Evolutionary conservation across 306 rosid species (phyloP), one percentile per base, ranked within the genome.

Genomic region (Lablab purpureus): DNA sequence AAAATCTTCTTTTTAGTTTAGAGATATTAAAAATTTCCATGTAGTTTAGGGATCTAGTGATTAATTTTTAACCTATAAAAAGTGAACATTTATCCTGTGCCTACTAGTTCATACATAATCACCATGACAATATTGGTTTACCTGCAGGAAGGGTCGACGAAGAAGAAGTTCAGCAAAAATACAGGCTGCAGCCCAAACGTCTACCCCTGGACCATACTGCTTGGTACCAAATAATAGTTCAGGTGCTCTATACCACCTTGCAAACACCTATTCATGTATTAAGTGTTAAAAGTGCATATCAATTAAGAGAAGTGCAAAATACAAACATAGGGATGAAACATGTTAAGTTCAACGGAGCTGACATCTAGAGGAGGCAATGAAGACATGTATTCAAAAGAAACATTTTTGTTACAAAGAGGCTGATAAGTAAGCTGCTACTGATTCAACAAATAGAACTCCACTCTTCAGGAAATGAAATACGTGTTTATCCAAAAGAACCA

Each of bases 201-300:
- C 98, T 41, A 93, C 98, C 67, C 94, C 94, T 10, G 98, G 75
- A 59, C 97, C 97, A 74, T 93, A 93, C 64, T 91, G 93, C 88
- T 93, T 93, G 87, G 94, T 82, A 36, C 98, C 97, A 86, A 91
- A 93, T 83, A 93, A 86, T 64, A 93, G 85, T 82, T 93, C 98
- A 52, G 98, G 98, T 78, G 98, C 97, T 91, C 98, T 93, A 83
- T 93, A 93, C 98, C 98, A 93, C 74, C 97, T 89, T 25, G 98
- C 98, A 79, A 93, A 93, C 32, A 93, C 98, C 98, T 93, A 64
- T 78, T 60, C 74, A 80, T 55, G 81, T 56, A 69, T 62, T 54
- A 47, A 55, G 64, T 30, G 69, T 85, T 65, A 54, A 77, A 47
- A 10, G 21, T 18, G 45, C 11, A 83, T 15, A 70, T 69, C 27